Evolutionary conservation across 176 grass and related monocot genomes (phyloP).

Genomic region (Lolium multiflorum): DNA sequence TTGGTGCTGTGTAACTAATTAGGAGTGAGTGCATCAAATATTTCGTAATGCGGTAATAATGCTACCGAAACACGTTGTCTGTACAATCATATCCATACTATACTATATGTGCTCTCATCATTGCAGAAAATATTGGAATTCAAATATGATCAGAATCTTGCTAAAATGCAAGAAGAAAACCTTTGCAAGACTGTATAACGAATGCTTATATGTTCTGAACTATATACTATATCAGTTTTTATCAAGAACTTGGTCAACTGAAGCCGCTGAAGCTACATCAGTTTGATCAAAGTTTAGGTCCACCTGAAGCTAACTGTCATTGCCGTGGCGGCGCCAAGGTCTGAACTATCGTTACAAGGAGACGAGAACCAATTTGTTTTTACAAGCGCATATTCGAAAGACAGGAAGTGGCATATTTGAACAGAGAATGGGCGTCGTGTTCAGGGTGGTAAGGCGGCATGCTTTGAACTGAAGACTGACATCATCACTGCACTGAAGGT

Average conservation of each 20-base stretch:
- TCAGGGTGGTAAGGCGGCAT: neutral
- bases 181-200: neutral
- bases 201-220: neutral
- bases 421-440: neutral
- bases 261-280: neutral
- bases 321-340: neutral
- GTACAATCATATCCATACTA: neutral
- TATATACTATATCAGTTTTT: neutral
- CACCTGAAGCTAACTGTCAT: neutral
- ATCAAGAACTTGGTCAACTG: neutral
- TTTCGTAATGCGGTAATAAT: neutral
- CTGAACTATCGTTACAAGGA: neutral
- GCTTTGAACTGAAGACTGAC: neutral
- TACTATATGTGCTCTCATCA: neutral
- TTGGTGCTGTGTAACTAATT: conserved; percentile 1
- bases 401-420: neutral
- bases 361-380: neutral
- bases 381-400: neutral
- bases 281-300: neutral
- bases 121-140: neutral
- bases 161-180: neutral
- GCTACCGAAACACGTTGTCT: neutral
- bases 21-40: neutral
- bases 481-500: neutral
- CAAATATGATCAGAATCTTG: neutral